Percentiles rank a stretch among this genome's conserved stretches.
Evolutionary conservation across 1,284 basidiomycete genomes (phyloP).

Genomic region (Leccinum griseonigrum): DNA sequence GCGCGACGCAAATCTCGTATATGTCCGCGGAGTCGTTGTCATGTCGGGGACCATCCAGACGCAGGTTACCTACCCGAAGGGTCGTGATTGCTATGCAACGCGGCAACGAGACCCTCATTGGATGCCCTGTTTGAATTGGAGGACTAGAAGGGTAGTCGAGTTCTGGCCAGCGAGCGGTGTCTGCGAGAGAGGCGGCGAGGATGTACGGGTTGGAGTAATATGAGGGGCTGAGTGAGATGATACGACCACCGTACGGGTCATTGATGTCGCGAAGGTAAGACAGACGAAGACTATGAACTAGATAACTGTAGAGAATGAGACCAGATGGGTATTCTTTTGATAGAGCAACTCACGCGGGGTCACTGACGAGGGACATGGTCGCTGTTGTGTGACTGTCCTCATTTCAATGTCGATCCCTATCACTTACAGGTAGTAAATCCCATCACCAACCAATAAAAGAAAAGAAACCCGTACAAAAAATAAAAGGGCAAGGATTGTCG

Average conservation of each 20-base stretch:
- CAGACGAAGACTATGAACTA: constrained; percentile 82
- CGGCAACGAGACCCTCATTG: constrained; percentile 35
- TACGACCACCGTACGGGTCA: constrained; percentile 76
- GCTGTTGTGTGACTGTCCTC: no score
- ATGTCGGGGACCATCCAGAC: constrained; percentile 53
- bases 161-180: constrained; percentile 82
- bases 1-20: constrained; percentile 55
- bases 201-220: constrained; percentile 82
- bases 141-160: constrained; percentile 68
- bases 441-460: no score
- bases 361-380: no score
- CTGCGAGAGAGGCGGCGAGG: constrained; percentile 72
- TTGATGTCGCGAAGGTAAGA: constrained; percentile 86
- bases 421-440: no score
- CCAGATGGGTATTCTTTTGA: no score
- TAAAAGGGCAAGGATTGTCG: constrained; percentile 34
- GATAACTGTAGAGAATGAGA: constrained; percentile 52
- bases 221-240: constrained; percentile 74
- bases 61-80: constrained; percentile 48
- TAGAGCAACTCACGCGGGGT: no score
- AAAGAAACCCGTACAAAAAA: not conserved
- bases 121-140: constrained; percentile 37
- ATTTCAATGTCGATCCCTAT: no score
- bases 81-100: constrained; percentile 44
- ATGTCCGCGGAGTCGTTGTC: constrained; percentile 63